Conservation (phyloP, 352 stramenopile genomes). For the Globisporangium perplexum region DNA sequence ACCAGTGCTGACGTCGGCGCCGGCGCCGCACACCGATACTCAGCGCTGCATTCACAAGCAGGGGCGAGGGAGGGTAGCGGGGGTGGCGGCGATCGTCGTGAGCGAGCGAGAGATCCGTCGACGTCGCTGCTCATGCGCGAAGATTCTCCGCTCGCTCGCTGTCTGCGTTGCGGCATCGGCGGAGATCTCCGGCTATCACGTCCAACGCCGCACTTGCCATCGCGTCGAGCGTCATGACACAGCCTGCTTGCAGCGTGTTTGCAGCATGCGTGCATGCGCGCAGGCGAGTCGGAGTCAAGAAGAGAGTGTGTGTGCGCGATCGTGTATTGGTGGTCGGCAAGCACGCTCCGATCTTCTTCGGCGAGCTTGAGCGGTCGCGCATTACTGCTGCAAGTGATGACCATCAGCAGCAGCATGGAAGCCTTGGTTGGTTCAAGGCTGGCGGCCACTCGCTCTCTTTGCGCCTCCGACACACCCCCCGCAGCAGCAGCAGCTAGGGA, state of each 20-base stretch:
- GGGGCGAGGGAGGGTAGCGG: too few relatives aligned
- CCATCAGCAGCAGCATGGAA: not conserved
- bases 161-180: too few relatives aligned
- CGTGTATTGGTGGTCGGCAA: not conserved
- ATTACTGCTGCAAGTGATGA: not conserved
- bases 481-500: not conserved
- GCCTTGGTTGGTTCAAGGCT: not conserved
- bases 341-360: conserved; percentile 1
- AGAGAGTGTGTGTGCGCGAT: not conserved
- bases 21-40: not conserved
- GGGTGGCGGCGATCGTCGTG: too few relatives aligned
- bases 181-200: not conserved
- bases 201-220: not conserved
- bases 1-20: not conserved
- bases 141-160: too few relatives aligned
- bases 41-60: not conserved
- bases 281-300: too few relatives aligned
- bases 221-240: not conserved
- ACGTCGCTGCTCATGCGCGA: too few relatives aligned
- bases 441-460: not conserved
- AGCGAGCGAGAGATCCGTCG: too few relatives aligned
- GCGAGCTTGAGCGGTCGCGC: not conserved
- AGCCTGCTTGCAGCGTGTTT: too few relatives aligned
- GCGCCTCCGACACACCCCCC: not conserved
- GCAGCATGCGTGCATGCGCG: too few relatives aligned